These are phyloP conservation scores for Seiridium unicorne DNA, from an alignment of 2,329 filamentous ascomycete genomes.

Conservation along the genomic window DNA sequence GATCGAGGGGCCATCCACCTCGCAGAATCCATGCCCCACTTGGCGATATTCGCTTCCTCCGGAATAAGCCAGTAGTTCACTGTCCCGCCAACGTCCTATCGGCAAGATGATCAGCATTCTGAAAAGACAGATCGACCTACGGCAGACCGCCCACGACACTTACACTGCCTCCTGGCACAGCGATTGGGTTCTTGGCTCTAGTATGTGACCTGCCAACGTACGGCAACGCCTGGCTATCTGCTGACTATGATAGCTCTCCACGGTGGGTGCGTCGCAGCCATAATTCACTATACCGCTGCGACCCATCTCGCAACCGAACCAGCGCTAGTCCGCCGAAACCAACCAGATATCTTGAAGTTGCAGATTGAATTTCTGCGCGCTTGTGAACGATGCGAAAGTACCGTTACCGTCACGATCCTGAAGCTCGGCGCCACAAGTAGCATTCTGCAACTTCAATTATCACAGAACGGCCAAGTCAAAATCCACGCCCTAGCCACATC, in stretches of 20 bases:
- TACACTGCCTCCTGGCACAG: constrained; percentile 17
- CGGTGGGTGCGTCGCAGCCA: constrained; percentile 21
- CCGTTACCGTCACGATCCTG: constrained; percentile 15
- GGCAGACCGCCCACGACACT: constrained; percentile 7
- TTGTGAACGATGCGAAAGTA: constrained; percentile 18
- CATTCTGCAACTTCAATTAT: constrained; percentile 21
- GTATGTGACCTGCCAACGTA: constrained; percentile 6
- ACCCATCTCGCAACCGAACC: constrained; percentile 18
- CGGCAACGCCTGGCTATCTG: not conserved
- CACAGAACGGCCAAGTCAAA: constrained; percentile 14
- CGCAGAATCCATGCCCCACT: too few relatives aligned
- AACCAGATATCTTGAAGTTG: constrained; percentile 20
- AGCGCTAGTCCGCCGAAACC: constrained; percentile 14
- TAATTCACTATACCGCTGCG: constrained; percentile 18
- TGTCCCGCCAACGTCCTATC: too few relatives aligned
- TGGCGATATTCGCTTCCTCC: too few relatives aligned
- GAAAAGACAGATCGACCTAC: constrained; percentile 18
- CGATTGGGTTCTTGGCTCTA: constrained; percentile 19
- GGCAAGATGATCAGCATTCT: too few relatives aligned
- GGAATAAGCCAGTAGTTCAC: too few relatives aligned
- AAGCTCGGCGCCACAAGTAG: constrained; percentile 17
- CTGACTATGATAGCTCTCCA: constrained; percentile 16
- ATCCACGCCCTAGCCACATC: constrained; percentile 19
- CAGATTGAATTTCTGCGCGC: constrained; percentile 24
- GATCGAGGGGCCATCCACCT: too few relatives aligned